A percentile compares a stretch with the other conserved stretches of the same genome.
phyloP scores from a whole-genome alignment of 2,329 filamentous ascomycete species.

The Diaporthe humulicola region DNA sequence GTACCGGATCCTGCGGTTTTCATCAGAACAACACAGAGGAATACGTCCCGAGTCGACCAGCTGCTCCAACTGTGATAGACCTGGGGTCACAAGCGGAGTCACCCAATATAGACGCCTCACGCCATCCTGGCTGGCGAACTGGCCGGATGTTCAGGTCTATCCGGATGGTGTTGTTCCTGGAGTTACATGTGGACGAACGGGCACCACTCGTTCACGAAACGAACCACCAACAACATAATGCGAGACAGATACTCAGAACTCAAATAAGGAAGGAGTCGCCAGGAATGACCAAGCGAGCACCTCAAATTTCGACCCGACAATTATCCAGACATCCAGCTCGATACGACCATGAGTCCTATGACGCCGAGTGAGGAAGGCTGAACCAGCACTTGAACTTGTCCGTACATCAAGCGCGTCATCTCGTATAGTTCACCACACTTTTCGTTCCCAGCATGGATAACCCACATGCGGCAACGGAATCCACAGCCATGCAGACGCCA shows the following conservation, averaged over 20 bases:
- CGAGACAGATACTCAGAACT: not conserved
- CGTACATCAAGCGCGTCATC: not conserved
- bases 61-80: conserved; percentile 14
- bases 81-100: conserved; percentile 5
- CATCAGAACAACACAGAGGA: not conserved
- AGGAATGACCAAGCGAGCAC: not conserved
- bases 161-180: not conserved
- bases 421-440: not conserved
- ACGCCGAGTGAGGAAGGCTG: not conserved
- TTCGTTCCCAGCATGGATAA: not conserved
- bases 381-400: not conserved
- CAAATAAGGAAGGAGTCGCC: not conserved
- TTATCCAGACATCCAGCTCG: not conserved
- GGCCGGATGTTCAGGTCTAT: not conserved
- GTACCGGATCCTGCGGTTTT: not conserved
- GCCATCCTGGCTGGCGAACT: not conserved
- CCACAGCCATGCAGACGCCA: not conserved
- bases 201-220: conserved; percentile 1
- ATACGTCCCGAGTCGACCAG: not conserved
- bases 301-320: not conserved
- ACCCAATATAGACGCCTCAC: not conserved
- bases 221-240: conserved; percentile 26
- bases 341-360: not conserved
- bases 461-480: not conserved
- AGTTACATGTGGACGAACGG: conserved; percentile 17